Evolutionary conservation across 176 grass and related monocot species (phyloP).

Genomic region (Oryza nivara): DNA sequence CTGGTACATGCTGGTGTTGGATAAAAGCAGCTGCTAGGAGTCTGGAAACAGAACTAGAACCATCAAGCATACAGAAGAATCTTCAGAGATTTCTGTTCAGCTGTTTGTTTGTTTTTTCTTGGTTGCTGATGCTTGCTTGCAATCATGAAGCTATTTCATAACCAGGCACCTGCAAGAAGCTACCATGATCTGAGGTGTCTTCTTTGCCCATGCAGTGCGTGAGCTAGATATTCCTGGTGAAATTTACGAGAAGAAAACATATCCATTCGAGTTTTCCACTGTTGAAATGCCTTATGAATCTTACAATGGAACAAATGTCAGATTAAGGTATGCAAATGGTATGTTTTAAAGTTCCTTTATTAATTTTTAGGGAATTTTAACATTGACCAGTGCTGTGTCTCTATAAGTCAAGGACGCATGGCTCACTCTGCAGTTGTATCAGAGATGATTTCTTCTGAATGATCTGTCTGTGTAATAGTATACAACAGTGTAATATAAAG

Average conservation of each 20-base stretch:
- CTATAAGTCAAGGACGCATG: background rate
- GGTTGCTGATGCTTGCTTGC: background rate
- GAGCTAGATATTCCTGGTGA: slow-evolving; percentile 92
- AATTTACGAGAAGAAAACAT: slow-evolving; percentile 86
- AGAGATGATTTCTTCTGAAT: background rate
- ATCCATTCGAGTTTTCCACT: slow-evolving; percentile 83
- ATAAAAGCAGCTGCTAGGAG: slow-evolving; percentile 4
- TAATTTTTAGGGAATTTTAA: background rate
- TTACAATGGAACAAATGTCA: slow-evolving; percentile 91
- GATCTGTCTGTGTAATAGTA: background rate
- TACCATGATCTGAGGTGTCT: slow-evolving; percentile 8
- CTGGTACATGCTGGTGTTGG: background rate
- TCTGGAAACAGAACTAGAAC: background rate
- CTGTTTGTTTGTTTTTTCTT: background rate
- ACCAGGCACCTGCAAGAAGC: slow-evolving; percentile 3
- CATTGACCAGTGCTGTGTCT: background rate
- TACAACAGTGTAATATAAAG: background rate
- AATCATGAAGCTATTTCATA: background rate
- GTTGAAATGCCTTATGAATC: slow-evolving; percentile 97
- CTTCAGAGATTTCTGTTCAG: background rate
- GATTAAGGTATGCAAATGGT: slow-evolving; percentile 56
- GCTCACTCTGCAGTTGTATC: background rate
- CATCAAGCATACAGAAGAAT: background rate
- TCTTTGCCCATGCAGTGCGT: slow-evolving; percentile 59
- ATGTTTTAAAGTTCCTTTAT: background rate